Conservation (phyloP, 345 rosid species). For the Populus davidiana region DNA sequence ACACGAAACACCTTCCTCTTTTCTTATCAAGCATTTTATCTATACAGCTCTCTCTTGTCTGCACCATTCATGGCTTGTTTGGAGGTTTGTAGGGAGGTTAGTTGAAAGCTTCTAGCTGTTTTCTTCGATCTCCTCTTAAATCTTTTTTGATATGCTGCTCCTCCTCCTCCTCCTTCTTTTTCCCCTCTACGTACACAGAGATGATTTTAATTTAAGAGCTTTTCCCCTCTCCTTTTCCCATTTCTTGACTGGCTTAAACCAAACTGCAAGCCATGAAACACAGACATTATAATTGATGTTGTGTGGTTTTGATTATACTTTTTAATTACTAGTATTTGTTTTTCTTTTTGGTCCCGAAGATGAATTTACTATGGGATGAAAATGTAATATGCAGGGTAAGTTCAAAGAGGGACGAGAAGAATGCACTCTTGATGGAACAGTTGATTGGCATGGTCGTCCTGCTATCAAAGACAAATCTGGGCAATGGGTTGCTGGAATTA, state of each 20-base stretch:
- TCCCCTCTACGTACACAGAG: not conserved
- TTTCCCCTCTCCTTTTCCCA: not conserved
- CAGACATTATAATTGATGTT: not conserved
- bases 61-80: constrained; percentile 45
- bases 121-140: not conserved
- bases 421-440: constrained; percentile 68
- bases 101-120: constrained; percentile 9
- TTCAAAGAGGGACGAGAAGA: constrained; percentile 44
- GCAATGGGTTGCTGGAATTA: constrained; percentile 71
- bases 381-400: constrained; percentile 24
- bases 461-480: constrained; percentile 66
- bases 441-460: constrained; percentile 66
- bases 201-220: too few species aligned
- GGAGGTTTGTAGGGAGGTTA: constrained; percentile 52
- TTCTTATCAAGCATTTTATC: constrained; percentile 15
- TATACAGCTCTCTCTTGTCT: not conserved
- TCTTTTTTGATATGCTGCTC: not conserved
- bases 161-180: not conserved
- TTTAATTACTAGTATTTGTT: not conserved
- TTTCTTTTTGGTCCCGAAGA: not conserved
- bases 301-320: not conserved
- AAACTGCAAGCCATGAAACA: not conserved
- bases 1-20: not conserved
- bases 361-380: not conserved
- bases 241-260: not conserved